A percentile compares a stretch with the other conserved stretches of the same genome.
phyloP scores from a whole-genome alignment of 768 basidiomycete species.

The Collybiopsis confluens region DNA sequence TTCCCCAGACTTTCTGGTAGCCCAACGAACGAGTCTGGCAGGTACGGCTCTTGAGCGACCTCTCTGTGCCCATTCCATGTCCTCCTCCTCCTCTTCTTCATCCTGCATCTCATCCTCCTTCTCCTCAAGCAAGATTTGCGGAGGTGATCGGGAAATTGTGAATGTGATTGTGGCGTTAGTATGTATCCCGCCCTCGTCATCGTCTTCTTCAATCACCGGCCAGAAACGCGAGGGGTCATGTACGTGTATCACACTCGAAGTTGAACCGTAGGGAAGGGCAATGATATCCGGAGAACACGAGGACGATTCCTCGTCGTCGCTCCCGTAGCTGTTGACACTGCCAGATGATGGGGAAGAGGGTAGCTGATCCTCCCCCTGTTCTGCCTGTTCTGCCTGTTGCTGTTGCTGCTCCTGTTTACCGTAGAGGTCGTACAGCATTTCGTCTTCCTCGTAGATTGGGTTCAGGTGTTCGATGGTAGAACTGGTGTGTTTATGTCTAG shows the following conservation, averaged over 20 bases:
- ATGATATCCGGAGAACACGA: neutral
- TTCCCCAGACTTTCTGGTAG: neutral
- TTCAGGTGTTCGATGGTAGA: neutral
- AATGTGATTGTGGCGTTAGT: neutral
- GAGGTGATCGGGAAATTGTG: neutral
- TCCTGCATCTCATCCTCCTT: neutral
- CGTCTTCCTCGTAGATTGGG: conserved; percentile 2
- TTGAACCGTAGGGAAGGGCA: neutral
- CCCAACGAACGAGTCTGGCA: neutral
- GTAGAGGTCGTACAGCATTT: conserved; percentile 3
- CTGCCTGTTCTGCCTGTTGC: neutral
- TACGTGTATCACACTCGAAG: neutral
- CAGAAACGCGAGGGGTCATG: neutral
- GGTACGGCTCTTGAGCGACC: conserved; percentile 6
- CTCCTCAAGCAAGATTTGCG: neutral
- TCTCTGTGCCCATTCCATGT: neutral
- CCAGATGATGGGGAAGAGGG: neutral
- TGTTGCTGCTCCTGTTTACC: neutral
- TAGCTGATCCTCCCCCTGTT: neutral
- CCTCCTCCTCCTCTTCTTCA: neutral
- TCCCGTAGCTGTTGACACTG: neutral
- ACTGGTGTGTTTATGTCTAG: neutral
- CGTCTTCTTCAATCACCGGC: conserved; percentile 4
- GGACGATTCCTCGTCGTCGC: neutral
- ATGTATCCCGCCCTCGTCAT: neutral